These are phyloP conservation scores for Didymella arachidicola DNA, from an alignment of 2,329 filamentous ascomycete genomes.

Conservation along the genomic window DNA sequence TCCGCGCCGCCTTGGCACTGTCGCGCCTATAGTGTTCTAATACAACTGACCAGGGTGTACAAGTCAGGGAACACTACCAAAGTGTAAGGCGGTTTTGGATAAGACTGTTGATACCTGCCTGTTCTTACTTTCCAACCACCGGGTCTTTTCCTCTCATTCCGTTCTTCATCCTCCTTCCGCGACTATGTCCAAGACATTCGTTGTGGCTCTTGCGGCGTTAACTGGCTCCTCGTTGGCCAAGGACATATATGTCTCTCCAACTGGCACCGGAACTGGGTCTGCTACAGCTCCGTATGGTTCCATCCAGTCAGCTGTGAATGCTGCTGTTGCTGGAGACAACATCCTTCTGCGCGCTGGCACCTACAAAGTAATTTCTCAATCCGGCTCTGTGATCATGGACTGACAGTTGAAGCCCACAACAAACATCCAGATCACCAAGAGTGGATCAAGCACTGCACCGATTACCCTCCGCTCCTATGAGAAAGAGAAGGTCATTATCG, in stretches of 20 bases:
- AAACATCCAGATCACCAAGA: background rate
- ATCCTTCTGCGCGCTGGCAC: slow-evolving; percentile 57
- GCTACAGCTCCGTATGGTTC: slow-evolving; percentile 48
- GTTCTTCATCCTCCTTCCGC: no score
- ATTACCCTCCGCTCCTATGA: background rate
- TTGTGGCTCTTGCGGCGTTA: slow-evolving; percentile 4
- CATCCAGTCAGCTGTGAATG: slow-evolving; percentile 58
- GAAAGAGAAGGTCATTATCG: background rate
- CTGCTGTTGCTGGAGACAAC: slow-evolving; percentile 57
- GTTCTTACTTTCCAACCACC: background rate
- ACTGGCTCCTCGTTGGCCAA: slow-evolving; percentile 10
- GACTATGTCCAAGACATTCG: slow-evolving; percentile 2
- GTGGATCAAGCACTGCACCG: background rate
- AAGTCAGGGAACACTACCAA: slow-evolving; percentile 4
- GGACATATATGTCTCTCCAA: slow-evolving; percentile 58
- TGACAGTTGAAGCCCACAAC: background rate
- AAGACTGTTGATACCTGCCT: background rate
- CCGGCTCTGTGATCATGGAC: background rate
- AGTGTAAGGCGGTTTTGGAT: background rate
- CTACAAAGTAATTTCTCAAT: slow-evolving; percentile 40
- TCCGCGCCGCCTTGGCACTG: slow-evolving; percentile 6
- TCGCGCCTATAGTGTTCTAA: slow-evolving; percentile 1
- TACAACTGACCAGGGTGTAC: slow-evolving; percentile 3
- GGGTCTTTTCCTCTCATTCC: background rate
- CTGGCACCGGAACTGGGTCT: slow-evolving; percentile 51